Conservation (phyloP, 768 basidiomycete species). For the Boletus fagicola region DNA sequence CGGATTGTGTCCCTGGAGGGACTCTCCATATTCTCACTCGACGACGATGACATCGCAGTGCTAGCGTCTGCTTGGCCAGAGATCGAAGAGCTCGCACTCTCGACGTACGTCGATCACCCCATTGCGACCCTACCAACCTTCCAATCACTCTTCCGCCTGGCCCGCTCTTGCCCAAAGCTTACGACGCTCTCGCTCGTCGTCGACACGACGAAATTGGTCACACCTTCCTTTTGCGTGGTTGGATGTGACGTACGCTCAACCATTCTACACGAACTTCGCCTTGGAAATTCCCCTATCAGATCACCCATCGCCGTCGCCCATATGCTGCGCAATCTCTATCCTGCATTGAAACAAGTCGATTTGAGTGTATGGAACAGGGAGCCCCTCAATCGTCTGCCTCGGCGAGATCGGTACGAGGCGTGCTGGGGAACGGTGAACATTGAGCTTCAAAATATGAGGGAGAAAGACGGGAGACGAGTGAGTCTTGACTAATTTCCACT, state of each 20-base stretch:
- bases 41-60: constrained; percentile 15
- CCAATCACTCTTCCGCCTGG: constrained; percentile 13
- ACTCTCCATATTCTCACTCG: constrained; percentile 12
- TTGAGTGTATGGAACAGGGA: constrained; percentile 18
- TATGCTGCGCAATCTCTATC: constrained; percentile 16
- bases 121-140: constrained; percentile 22
- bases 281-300: constrained; percentile 24
- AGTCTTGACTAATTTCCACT: not conserved
- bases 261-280: constrained; percentile 10
- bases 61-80: constrained; percentile 23
- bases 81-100: constrained; percentile 20
- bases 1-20: constrained; percentile 18
- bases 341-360: constrained; percentile 20
- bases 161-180: constrained; percentile 13
- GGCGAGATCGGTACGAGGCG: constrained; percentile 13
- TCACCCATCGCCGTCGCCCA: constrained; percentile 10
- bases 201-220: constrained; percentile 8
- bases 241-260: not conserved
- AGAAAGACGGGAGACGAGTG: not conserved
- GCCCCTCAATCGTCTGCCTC: constrained; percentile 9
- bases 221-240: not conserved
- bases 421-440: constrained; percentile 22
- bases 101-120: constrained; percentile 16
- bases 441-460: constrained; percentile 5
- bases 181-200: constrained; percentile 25